Evolutionary conservation across 208 protist species (phyloP).

Genomic region (Crithidia fasciculata): DNA sequence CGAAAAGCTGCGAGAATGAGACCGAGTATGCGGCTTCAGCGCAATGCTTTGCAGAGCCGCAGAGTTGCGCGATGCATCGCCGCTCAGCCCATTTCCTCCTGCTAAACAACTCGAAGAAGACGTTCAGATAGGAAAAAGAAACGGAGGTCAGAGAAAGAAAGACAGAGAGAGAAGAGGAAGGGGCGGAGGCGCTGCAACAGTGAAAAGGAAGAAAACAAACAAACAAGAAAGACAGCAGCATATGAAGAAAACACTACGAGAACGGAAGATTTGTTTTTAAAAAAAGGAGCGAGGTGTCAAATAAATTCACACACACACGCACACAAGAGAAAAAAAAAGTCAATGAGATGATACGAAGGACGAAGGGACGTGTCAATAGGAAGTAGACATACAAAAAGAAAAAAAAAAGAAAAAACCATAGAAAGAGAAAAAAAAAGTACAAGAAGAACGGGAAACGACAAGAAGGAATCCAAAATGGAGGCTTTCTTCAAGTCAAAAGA

Average conservation of each 20-base stretch:
- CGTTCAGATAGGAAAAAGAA: too few relatives aligned
- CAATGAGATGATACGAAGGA: slow-evolving; percentile 7
- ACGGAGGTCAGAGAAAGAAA: too few relatives aligned
- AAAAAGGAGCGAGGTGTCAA: neutral
- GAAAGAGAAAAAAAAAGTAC: slow-evolving; percentile 10
- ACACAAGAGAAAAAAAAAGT: slow-evolving; percentile 11
- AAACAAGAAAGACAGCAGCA: slow-evolving; percentile 8
- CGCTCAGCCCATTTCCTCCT: too few relatives aligned
- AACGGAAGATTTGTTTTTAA: neutral
- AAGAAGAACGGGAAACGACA: neutral
- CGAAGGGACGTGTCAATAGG: neutral
- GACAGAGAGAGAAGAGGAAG: too few relatives aligned
- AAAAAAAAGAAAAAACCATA: neutral
- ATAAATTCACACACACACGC: slow-evolving; percentile 4
- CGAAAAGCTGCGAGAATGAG: too few relatives aligned
- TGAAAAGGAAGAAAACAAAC: slow-evolving; percentile 6
- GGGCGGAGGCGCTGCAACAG: too few relatives aligned
- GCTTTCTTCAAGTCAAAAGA: neutral
- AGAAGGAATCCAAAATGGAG: neutral
- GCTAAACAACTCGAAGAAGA: too few relatives aligned
- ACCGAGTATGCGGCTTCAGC: too few relatives aligned
- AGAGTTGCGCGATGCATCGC: too few relatives aligned
- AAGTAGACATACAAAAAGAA: neutral
- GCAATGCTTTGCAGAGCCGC: too few relatives aligned
- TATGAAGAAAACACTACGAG: neutral